Base-by-base conservation (phyloP, 805 yeast genomes). In the Candida succiphila region DNA sequence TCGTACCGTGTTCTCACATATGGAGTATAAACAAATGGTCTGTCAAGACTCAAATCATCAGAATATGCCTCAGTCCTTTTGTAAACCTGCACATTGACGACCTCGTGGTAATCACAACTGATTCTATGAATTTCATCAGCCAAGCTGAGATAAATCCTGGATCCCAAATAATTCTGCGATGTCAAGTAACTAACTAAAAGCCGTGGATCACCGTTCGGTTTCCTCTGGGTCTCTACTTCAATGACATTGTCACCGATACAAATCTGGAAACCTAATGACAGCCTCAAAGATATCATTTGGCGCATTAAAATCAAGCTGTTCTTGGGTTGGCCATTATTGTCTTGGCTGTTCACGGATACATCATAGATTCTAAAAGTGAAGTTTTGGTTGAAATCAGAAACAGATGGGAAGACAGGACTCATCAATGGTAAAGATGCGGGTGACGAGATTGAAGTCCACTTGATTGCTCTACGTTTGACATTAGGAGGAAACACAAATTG, bases 351-450 rank as follows among this genome's bases (percentile, higher is more conserved):
- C 27, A 84, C 49, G 6, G 79, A 63, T 2, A 87, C 79, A 18
- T 82, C 83, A 51, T 92, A 94, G n/a, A 80, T 77, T 44, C 88
- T 83, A 45, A 85, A 78, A 1, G 83, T 74, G 54, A 78, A 89
- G 40, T 83, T 78, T 4, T 67, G 65, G 31, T 78, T 74, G 51
- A 88, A 77, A 37, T 84, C 87, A 4, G 65, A 62, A 10, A 65
- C 58, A 0, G 78, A 54, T 0, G 97, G 96, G 46, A 88, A 88
- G 8, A 79, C 66, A 2, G 81, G 73, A 0, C 94, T 76, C 2
- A 86, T 76, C 0, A 84, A 61, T 0, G 99, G 99, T 18, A 92
- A 61, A 6, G 94, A 80, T 0, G 97, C 96, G 0, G 99, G 99
- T 0, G 96, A 75, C 12, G 87, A 79, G 34, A 94, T 65, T 0